Conservation (phyloP, 768 basidiomycete genomes). For the Crucibulum laeve region DNA sequence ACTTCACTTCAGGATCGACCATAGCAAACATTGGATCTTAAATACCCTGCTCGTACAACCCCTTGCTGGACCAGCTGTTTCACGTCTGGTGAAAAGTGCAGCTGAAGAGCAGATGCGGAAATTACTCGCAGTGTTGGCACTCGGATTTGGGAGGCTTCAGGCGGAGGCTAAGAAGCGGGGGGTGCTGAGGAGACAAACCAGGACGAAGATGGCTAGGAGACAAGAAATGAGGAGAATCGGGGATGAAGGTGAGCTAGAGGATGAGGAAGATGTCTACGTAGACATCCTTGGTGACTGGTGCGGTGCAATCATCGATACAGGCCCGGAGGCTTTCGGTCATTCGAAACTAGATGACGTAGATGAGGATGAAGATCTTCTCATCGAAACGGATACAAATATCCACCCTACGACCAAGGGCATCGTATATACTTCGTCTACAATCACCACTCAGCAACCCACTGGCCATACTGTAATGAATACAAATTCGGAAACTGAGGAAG, state of each 20-base stretch:
- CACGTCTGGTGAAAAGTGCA: constrained; percentile 16
- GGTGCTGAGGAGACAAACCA: constrained; percentile 4
- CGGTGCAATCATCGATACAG: constrained; percentile 19
- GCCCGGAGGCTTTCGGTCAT: constrained; percentile 17
- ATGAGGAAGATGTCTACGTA: constrained; percentile 2
- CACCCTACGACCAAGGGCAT: constrained; percentile 23
- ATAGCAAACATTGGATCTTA: constrained; percentile 35
- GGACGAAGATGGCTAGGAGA: constrained; percentile 3
- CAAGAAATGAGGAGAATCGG: neutral
- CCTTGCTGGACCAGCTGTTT: constrained; percentile 25
- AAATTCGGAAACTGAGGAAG: neutral
- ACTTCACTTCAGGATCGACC: constrained; percentile 23
- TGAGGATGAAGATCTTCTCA: constrained; percentile 6
- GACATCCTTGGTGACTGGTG: constrained; percentile 21
- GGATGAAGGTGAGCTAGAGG: constrained; percentile 2
- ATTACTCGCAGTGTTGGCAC: constrained; percentile 19
- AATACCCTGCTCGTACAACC: constrained; percentile 32
- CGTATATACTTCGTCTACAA: constrained; percentile 21
- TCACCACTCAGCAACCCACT: constrained; percentile 8
- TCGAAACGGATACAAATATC: constrained; percentile 11
- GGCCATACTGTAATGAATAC: constrained; percentile 9
- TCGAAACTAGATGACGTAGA: neutral
- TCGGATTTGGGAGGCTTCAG: constrained; percentile 18
- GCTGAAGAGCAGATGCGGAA: constrained; percentile 23
- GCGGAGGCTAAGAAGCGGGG: constrained; percentile 16